phyloP scores from a whole-genome alignment of 2,329 filamentous ascomycete species.

The Neonectria punicea region DNA sequence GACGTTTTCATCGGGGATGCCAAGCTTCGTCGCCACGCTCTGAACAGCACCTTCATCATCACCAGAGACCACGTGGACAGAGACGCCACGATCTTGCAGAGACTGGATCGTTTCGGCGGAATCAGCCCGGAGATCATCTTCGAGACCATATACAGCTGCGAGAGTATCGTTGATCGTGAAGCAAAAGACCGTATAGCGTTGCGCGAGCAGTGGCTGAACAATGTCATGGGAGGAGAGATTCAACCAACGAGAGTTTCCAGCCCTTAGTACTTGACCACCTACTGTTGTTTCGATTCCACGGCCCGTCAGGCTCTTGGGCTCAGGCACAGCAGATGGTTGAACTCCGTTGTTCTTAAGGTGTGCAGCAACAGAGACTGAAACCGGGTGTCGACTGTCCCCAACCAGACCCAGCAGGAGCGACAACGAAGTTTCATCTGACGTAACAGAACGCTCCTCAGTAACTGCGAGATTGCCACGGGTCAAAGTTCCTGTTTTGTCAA shows the following conservation, averaged over 20 bases:
- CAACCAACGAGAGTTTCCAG: slow-evolving; percentile 64
- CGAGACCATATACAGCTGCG: slow-evolving; percentile 56
- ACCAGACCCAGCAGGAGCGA: slow-evolving; percentile 48
- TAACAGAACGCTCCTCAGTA: slow-evolving; percentile 29
- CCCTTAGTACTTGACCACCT: slow-evolving; percentile 49
- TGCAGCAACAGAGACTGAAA: slow-evolving; percentile 58
- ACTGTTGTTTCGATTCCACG: slow-evolving; percentile 56
- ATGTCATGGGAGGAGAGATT: slow-evolving; percentile 41
- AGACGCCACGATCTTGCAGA: slow-evolving; percentile 52
- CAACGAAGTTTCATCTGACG: slow-evolving; percentile 4
- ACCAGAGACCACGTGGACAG: slow-evolving; percentile 62
- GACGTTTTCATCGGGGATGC: slow-evolving; percentile 51
- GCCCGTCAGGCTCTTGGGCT: slow-evolving; percentile 54
- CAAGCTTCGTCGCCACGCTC: slow-evolving; percentile 51
- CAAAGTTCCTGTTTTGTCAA: slow-evolving; percentile 85
- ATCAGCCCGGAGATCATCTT: slow-evolving; percentile 59
- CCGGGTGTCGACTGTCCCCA: slow-evolving; percentile 60
- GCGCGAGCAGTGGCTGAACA: slow-evolving; percentile 49
- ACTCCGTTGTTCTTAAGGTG: slow-evolving; percentile 48
- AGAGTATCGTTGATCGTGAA: slow-evolving; percentile 53
- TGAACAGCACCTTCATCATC: slow-evolving; percentile 63
- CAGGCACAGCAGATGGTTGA: slow-evolving; percentile 35
- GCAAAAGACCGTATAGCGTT: slow-evolving; percentile 59
- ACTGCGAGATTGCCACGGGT: slow-evolving; percentile 67
- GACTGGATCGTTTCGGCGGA: slow-evolving; percentile 47